Evolutionary conservation across 1,284 basidiomycete species (phyloP).

Genomic region (Cutaneotrichosporon dermatis): DNA sequence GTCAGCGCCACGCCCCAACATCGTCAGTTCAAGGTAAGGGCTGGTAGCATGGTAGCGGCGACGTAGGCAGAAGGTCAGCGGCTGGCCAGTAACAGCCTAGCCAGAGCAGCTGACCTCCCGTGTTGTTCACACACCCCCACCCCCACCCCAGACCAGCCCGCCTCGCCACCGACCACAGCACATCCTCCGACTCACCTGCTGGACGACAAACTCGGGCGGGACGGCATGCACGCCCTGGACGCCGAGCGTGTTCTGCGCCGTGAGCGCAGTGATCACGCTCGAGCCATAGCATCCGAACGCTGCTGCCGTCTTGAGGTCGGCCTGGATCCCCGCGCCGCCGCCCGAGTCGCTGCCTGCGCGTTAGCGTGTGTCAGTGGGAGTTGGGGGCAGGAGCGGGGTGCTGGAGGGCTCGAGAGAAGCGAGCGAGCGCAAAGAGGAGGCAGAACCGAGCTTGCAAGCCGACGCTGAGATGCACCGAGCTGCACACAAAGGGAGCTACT

Average conservation of each 20-base stretch:
- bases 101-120: too few relatives aligned
- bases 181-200: constrained; percentile 56
- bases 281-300: constrained; percentile 77
- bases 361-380: not conserved
- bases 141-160: too few relatives aligned
- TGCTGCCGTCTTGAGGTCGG: constrained; percentile 79
- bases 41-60: too few relatives aligned
- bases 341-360: constrained; percentile 59
- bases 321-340: constrained; percentile 79
- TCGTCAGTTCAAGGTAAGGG: too few relatives aligned
- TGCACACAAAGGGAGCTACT: too few relatives aligned
- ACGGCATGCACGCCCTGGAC: constrained; percentile 67
- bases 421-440: too few relatives aligned
- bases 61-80: too few relatives aligned
- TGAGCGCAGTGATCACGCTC: constrained; percentile 82
- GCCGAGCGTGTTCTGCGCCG: constrained; percentile 85
- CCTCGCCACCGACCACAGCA: too few relatives aligned
- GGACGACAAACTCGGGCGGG: constrained; percentile 64
- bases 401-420: not conserved
- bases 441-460: too few relatives aligned
- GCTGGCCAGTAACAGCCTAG: too few relatives aligned
- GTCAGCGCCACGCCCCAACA: too few relatives aligned
- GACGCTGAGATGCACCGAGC: constrained; percentile 40
- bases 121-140: too few relatives aligned
- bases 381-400: not conserved